Percentiles rank a stretch among this genome's conserved stretches.
These are phyloP conservation scores for Psilocybe sp. DNA, from an alignment of 768 basidiomycete genomes.

Conservation along the genomic window DNA sequence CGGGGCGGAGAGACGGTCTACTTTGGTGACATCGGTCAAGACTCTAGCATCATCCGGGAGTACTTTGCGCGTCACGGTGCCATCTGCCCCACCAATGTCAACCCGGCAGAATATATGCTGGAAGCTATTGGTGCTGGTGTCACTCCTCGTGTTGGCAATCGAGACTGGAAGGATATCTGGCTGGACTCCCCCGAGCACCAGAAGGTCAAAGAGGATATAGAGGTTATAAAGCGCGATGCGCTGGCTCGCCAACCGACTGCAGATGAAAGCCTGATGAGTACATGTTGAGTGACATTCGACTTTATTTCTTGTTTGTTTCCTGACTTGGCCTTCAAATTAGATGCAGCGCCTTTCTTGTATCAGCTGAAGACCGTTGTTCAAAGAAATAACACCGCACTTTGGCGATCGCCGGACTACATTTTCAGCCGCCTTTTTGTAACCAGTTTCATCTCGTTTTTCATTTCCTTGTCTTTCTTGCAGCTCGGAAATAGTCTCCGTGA, in stretches of 20 bases:
- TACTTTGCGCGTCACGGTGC: constrained; percentile 82
- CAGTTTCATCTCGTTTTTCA: constrained; percentile 63
- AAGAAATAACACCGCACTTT: constrained; percentile 69
- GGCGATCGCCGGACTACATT: constrained; percentile 84
- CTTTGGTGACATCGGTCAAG: constrained; percentile 83
- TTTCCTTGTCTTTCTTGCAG: constrained; percentile 79
- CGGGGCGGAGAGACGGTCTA: constrained; percentile 90
- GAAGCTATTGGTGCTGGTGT: constrained; percentile 88
- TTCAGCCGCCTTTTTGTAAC: constrained; percentile 81
- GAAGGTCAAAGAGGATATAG: constrained; percentile 40
- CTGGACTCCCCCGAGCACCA: constrained; percentile 61
- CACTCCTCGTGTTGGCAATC: constrained; percentile 64
- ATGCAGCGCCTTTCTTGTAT: constrained; percentile 73
- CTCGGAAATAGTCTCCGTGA: constrained; percentile 62
- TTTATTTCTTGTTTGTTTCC: not conserved
- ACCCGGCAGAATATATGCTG: constrained; percentile 79
- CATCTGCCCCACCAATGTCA: constrained; percentile 69
- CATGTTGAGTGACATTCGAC: constrained; percentile 37
- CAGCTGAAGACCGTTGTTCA: constrained; percentile 68
- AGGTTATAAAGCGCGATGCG: constrained; percentile 43
- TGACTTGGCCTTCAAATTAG: constrained; percentile 25
- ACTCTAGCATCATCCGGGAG: constrained; percentile 62
- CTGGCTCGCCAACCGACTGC: constrained; percentile 36
- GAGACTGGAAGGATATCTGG: constrained; percentile 90
- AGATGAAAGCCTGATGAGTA: constrained; percentile 37